These are phyloP conservation scores for Pseudogymnoascus sp. DNA, from an alignment of 2,329 filamentous ascomycete genomes.

Conservation along the genomic window DNA sequence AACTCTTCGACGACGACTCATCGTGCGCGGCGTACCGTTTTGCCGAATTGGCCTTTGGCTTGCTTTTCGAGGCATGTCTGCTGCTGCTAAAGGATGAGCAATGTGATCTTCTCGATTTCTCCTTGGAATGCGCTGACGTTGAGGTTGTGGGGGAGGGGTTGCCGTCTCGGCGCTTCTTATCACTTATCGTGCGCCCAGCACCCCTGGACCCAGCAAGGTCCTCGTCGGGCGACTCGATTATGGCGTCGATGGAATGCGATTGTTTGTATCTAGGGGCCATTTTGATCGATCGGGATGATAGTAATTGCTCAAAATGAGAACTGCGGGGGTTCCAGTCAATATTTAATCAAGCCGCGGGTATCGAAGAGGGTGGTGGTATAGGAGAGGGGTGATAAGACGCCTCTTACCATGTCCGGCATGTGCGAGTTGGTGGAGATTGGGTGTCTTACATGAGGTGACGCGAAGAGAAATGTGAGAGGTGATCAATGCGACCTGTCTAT, in stretches of 20 bases:
- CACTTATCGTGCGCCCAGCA: not conserved
- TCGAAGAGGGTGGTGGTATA: not conserved
- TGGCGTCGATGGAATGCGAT: not conserved
- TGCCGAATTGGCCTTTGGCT: slow-evolving; percentile 14
- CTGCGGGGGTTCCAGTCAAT: not conserved
- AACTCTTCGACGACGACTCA: slow-evolving; percentile 14
- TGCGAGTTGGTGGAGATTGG: not conserved
- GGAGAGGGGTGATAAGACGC: not conserved
- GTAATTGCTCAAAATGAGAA: not conserved
- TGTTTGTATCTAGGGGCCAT: not conserved
- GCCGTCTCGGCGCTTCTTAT: not conserved
- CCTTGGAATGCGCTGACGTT: slow-evolving; percentile 13
- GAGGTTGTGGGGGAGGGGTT: not conserved
- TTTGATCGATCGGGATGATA: not conserved
- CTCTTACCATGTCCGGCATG: not conserved
- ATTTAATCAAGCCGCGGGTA: not conserved
- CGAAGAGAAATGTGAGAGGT: not conserved
- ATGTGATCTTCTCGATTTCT: slow-evolving; percentile 15
- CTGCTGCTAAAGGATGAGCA: not conserved
- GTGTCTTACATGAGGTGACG: not conserved
- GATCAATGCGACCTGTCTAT: not conserved
- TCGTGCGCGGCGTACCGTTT: slow-evolving; percentile 8
- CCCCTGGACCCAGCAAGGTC: not conserved
- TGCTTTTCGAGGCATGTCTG: slow-evolving; percentile 12
- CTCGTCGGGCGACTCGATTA: not conserved